Evolutionary conservation across 768 basidiomycete species (phyloP).

Genomic region (Phlebiopsis gigantea): DNA sequence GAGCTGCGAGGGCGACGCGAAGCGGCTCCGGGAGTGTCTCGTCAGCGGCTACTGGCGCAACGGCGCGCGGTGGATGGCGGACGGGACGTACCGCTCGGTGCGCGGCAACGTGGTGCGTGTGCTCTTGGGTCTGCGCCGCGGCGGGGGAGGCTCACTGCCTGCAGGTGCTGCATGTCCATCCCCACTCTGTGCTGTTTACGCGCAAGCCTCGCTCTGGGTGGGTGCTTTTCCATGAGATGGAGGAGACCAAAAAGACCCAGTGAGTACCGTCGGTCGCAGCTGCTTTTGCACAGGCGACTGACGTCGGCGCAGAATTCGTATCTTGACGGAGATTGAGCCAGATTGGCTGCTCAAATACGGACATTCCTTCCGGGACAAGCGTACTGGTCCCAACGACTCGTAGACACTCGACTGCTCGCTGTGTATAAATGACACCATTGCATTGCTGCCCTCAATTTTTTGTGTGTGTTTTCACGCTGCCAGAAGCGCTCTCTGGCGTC

Average conservation of each 20-base stretch:
- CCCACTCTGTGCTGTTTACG: conserved; percentile 91
- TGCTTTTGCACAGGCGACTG: not conserved
- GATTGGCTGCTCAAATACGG: conserved; percentile 69
- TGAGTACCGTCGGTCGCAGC: conserved; percentile 31
- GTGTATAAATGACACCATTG: not conserved
- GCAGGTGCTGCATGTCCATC: conserved; percentile 85
- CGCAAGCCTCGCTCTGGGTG: conserved; percentile 86
- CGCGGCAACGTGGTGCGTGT: conserved; percentile 71
- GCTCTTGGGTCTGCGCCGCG: not conserved
- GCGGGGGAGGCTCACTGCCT: not conserved
- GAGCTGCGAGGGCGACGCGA: conserved; percentile 88
- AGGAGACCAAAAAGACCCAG: conserved; percentile 95
- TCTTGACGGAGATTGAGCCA: conserved; percentile 90
- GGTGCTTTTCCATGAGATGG: conserved; percentile 94
- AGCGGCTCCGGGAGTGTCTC: conserved; percentile 79
- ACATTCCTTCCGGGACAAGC: conserved; percentile 39
- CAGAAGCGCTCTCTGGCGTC: conserved; percentile 1
- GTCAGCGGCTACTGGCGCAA: conserved; percentile 94
- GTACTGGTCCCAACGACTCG: conserved; percentile 2
- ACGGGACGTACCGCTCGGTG: conserved; percentile 90
- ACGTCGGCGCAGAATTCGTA: conserved; percentile 61
- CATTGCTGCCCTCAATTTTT: not conserved
- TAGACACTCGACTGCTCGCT: not conserved
- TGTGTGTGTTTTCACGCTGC: not conserved
- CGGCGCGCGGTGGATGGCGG: conserved; percentile 84